phyloP scores from a whole-genome alignment of 164 flowering plant genomes.

The Vitis labrusca region DNA sequence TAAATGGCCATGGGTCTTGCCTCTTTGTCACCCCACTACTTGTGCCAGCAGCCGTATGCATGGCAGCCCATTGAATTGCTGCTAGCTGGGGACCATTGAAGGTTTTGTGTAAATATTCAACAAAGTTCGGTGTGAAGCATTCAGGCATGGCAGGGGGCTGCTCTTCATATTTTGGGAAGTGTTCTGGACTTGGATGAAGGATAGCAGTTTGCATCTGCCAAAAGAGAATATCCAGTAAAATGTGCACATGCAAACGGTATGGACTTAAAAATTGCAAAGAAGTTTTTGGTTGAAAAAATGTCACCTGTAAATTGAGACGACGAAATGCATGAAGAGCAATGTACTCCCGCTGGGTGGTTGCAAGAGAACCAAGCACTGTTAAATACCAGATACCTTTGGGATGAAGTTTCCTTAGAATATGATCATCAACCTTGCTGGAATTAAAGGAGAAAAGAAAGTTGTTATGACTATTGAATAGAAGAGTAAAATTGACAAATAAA shows the following conservation, averaged over 20 bases:
- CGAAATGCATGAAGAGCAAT: conserved; percentile 96
- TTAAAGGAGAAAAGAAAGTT: background rate
- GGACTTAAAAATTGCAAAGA: background rate
- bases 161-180: conserved; percentile 91
- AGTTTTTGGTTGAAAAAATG: background rate
- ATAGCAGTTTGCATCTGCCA: conserved; percentile 95
- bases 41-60: conserved; percentile 97
- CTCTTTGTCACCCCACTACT: conserved; percentile 62
- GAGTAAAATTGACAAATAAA: background rate
- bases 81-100: conserved; percentile 90
- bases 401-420: conserved; percentile 73
- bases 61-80: conserved; percentile 99
- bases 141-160: conserved; percentile 95
- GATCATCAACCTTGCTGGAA: conserved; percentile 66
- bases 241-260: background rate
- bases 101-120: conserved; percentile 65
- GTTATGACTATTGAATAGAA: background rate
- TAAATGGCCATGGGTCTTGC: conserved; percentile 99
- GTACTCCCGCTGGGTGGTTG: conserved; percentile 96
- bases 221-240: background rate
- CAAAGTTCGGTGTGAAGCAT: conserved; percentile 87
- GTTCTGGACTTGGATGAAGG: conserved; percentile 86
- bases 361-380: conserved; percentile 93
- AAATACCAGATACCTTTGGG: conserved; percentile 72
- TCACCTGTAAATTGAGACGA: conserved; percentile 81